Conservation (phyloP, 2,329 filamentous ascomycete genomes). For the Cryphonectria nitschkei region DNA sequence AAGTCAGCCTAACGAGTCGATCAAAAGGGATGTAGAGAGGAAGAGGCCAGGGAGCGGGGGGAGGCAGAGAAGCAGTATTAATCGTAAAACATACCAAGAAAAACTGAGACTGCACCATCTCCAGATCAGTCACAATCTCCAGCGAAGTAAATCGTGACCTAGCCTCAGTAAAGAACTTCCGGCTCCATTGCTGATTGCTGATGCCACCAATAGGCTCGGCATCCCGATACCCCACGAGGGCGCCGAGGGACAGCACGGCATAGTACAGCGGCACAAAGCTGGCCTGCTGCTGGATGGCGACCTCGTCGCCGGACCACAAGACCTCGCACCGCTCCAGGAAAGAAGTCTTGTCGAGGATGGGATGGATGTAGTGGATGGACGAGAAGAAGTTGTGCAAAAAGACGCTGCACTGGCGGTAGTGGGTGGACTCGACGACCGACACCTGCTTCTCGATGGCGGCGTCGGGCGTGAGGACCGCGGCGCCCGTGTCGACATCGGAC, state of each 20-base stretch:
- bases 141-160: constrained; percentile 43
- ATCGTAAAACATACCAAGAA: constrained; percentile 43
- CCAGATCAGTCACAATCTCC: constrained; percentile 49
- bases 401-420: constrained; percentile 48
- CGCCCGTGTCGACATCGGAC: constrained; percentile 24
- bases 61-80: neutral
- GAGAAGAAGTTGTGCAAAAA: constrained; percentile 53
- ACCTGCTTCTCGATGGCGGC: constrained; percentile 16
- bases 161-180: constrained; percentile 49
- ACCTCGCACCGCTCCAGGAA: constrained; percentile 48
- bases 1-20: neutral
- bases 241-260: constrained; percentile 50
- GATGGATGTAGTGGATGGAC: constrained; percentile 46
- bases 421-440: constrained; percentile 31
- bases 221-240: constrained; percentile 48
- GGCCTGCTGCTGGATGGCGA: constrained; percentile 32
- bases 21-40: neutral
- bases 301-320: constrained; percentile 42
- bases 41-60: no score
- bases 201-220: constrained; percentile 48
- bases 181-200: constrained; percentile 50
- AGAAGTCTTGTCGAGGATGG: constrained; percentile 43
- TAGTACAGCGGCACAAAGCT: constrained; percentile 53
- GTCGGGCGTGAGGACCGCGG: neutral
- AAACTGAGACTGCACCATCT: constrained; percentile 52